A percentile compares a stretch with the other conserved stretches of the same genome.
These are phyloP conservation scores for Alliaria petiolata DNA, from an alignment of 345 rosid genomes.

Conservation along the genomic window DNA sequence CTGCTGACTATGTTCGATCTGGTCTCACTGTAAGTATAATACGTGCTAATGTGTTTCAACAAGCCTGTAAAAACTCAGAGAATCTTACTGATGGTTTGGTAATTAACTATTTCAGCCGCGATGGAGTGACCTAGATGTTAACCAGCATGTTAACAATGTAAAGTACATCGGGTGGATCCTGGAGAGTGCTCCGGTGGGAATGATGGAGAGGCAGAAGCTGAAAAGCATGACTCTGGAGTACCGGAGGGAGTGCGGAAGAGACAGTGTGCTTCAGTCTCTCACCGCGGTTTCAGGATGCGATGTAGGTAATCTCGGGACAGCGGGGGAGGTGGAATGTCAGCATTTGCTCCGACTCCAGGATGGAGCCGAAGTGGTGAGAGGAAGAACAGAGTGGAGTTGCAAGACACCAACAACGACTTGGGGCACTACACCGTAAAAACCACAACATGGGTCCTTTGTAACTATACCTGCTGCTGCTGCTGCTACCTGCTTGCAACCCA, in stretches of 20 bases:
- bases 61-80: neutral
- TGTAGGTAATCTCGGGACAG: conserved; percentile 36
- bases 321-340: conserved; percentile 68
- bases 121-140: conserved; percentile 96
- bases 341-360: conserved; percentile 84
- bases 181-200: conserved; percentile 88
- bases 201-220: conserved; percentile 86
- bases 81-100: conserved; percentile 6
- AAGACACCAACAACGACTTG: conserved; percentile 43
- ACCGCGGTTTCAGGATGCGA: conserved; percentile 55
- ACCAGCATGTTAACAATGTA: conserved; percentile 98
- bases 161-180: conserved; percentile 97
- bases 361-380: conserved; percentile 91
- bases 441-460: conserved; percentile 9
- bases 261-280: conserved; percentile 88
- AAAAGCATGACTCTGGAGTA: conserved; percentile 80
- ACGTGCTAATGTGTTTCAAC: too few relatives aligned
- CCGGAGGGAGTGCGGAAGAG: conserved; percentile 92
- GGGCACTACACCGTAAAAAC: conserved; percentile 16
- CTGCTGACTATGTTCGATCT: conserved; percentile 65
- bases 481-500: conserved; percentile 9
- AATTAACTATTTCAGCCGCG: conserved; percentile 56
- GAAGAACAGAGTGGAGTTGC: conserved; percentile 86
- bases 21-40: conserved; percentile 86
- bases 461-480: conserved; percentile 16